These are phyloP conservation scores for Piloderma croceum DNA, from an alignment of 768 basidiomycete species.

Conservation along the genomic window DNA sequence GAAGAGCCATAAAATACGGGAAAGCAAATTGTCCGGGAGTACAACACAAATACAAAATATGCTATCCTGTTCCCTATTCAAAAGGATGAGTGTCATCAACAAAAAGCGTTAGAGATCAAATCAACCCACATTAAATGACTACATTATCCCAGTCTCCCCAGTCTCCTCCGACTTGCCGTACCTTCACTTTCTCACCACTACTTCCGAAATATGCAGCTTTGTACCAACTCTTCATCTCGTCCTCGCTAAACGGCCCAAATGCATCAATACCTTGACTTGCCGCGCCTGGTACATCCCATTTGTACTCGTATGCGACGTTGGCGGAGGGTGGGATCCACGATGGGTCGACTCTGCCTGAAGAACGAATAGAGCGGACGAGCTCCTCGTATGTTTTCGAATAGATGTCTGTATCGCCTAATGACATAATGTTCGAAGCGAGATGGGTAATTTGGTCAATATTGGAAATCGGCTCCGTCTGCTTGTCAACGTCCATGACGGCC, in stretches of 20 bases:
- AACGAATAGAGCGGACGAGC: constrained; percentile 68
- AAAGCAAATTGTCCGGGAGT: too few species aligned
- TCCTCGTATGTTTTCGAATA: constrained; percentile 86
- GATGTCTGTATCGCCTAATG: constrained; percentile 78
- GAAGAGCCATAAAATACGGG: too few species aligned
- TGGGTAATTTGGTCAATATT: constrained; percentile 80
- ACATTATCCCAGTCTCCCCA: constrained; percentile 74
- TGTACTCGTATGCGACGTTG: constrained; percentile 74
- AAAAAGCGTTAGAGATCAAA: neutral
- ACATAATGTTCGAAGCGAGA: constrained; percentile 84
- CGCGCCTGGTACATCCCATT: constrained; percentile 58
- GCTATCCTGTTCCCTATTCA: too few species aligned
- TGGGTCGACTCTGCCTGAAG: constrained; percentile 60
- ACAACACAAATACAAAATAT: too few species aligned
- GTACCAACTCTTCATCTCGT: constrained; percentile 77
- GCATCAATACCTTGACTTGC: constrained; percentile 40
- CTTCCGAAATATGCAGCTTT: constrained; percentile 78
- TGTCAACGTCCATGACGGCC: constrained; percentile 49
- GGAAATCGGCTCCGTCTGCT: constrained; percentile 30
- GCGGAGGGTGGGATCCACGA: constrained; percentile 76
- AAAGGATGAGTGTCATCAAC: neutral
- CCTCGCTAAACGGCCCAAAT: constrained; percentile 78
- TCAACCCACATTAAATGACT: neutral
- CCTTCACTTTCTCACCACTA: constrained; percentile 70
- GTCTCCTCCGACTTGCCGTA: constrained; percentile 60